Conservation (phyloP, 2,329 filamentous ascomycete species). For the Hymenoscyphus fructigenus region DNA sequence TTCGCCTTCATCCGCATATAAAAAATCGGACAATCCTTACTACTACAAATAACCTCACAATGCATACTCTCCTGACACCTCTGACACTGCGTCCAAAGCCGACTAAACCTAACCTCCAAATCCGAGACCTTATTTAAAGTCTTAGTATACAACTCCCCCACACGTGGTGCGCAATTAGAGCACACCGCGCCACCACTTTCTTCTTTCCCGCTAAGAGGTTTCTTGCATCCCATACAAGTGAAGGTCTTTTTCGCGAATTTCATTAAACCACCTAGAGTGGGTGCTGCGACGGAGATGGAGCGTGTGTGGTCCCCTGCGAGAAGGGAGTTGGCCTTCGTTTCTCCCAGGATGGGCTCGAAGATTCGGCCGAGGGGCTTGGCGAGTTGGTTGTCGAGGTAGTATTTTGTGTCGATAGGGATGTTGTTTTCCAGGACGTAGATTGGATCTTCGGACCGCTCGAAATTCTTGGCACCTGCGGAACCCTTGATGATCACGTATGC, state of each 20-base stretch:
- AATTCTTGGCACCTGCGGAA: constrained; percentile 85
- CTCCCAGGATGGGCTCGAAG: constrained; percentile 95
- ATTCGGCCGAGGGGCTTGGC: constrained; percentile 92
- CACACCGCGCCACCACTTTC: constrained; percentile 88
- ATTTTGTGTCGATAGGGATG: constrained; percentile 94
- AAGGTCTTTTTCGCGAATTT: constrained; percentile 97
- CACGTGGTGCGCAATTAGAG: constrained; percentile 75
- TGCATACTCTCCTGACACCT: constrained; percentile 97
- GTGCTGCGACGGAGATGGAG: constrained; percentile 88
- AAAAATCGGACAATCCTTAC: constrained; percentile 96
- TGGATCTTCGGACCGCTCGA: constrained; percentile 95
- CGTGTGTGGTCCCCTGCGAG: constrained; percentile 93
- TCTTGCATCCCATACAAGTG: constrained; percentile 99
- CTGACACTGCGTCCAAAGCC: constrained; percentile 98
- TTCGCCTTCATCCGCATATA: constrained; percentile 99
- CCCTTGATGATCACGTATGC: constrained; percentile 98
- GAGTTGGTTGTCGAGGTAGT: constrained; percentile 97
- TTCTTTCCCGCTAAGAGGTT: constrained; percentile 76
- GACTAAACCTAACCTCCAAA: constrained; percentile 86
- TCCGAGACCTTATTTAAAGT: constrained; percentile 86
- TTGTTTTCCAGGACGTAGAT: constrained; percentile 98
- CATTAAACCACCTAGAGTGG: constrained; percentile 91
- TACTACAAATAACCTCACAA: constrained; percentile 96
- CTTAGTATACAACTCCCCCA: constrained; percentile 92
- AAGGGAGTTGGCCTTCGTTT: constrained; percentile 83